Conservation (phyloP, 169 alveolate species). For the Eimeria necatrix region DNA sequence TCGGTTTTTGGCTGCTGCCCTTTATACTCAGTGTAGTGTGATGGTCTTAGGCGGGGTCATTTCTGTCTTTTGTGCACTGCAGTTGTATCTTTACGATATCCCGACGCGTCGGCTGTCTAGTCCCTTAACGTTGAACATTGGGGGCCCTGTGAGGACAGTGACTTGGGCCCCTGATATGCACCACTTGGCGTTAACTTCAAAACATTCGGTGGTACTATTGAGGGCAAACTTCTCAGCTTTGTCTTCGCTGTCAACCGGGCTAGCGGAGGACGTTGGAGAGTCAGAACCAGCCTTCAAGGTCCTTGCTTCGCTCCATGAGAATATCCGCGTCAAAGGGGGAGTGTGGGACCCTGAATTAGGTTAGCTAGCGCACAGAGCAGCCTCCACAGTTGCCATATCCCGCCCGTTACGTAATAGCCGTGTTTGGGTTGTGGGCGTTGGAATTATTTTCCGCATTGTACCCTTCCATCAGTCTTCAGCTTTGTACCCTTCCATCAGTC, state of each 20-base stretch:
- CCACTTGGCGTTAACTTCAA: slow-evolving; percentile 84
- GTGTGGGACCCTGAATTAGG: slow-evolving; percentile 88
- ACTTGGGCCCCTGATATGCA: slow-evolving; percentile 84
- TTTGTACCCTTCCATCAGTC: background rate
- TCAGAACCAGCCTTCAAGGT: slow-evolving; percentile 80
- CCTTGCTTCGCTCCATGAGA: slow-evolving; percentile 85
- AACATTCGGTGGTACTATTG: slow-evolving; percentile 80
- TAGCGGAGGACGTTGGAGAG: slow-evolving; percentile 6
- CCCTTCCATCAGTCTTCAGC: background rate
- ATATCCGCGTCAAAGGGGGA: slow-evolving; percentile 87
- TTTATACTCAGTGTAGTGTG: background rate
- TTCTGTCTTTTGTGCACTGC: background rate
- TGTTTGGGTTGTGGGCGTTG: too few species aligned
- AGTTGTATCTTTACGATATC: slow-evolving; percentile 74
- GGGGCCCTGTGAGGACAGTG: slow-evolving; percentile 82
- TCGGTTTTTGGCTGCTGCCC: too few species aligned
- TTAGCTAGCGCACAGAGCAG: background rate
- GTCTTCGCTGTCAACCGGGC: slow-evolving; percentile 57
- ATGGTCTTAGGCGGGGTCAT: background rate
- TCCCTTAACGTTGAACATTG: slow-evolving; percentile 50
- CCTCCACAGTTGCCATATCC: background rate
- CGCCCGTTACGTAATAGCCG: too few species aligned
- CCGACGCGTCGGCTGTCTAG: slow-evolving; percentile 77
- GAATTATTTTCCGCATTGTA: background rate
- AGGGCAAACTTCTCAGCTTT: slow-evolving; percentile 65